phyloP scores from a whole-genome alignment of 441 rosid genomes.

The Capsella rubella region DNA sequence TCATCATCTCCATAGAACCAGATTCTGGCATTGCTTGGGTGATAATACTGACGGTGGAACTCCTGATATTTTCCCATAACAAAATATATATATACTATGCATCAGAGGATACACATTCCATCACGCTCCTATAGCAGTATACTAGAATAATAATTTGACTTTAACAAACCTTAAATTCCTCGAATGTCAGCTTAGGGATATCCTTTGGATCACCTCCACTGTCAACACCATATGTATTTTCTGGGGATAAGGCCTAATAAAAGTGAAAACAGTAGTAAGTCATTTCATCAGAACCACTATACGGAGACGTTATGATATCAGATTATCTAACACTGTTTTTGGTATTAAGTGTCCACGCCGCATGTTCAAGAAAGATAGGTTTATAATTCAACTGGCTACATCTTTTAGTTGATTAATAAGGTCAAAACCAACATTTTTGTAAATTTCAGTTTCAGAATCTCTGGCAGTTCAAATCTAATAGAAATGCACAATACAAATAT shows the following conservation, averaged over 20 bases:
- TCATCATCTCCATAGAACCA: conserved; percentile 99
- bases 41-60: conserved; percentile 86
- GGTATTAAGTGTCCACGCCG: conserved; percentile 5
- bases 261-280: conserved; percentile 4
- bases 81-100: conserved; percentile 33
- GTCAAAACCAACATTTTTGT: background rate
- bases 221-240: conserved; percentile 96
- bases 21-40: conserved; percentile 95
- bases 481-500: conserved; percentile 18
- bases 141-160: conserved; percentile 23
- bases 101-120: conserved; percentile 23
- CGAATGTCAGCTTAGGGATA: conserved; percentile 88
- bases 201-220: conserved; percentile 98
- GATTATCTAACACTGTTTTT: conserved; percentile 15
- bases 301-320: background rate
- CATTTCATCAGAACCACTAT: conserved; percentile 19
- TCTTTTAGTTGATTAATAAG: conserved; percentile 18
- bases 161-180: conserved; percentile 62
- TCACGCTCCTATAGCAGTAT: background rate
- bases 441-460: conserved; percentile 10
- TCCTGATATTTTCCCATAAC: conserved; percentile 59
- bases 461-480: conserved; percentile 1
- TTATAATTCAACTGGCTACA: conserved; percentile 13
- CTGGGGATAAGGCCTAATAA: conserved; percentile 86
- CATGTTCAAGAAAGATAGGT: conserved; percentile 1